Conservation (phyloP, 1,139 yeast species). For the Yamadazyma atmosphaerica region DNA sequence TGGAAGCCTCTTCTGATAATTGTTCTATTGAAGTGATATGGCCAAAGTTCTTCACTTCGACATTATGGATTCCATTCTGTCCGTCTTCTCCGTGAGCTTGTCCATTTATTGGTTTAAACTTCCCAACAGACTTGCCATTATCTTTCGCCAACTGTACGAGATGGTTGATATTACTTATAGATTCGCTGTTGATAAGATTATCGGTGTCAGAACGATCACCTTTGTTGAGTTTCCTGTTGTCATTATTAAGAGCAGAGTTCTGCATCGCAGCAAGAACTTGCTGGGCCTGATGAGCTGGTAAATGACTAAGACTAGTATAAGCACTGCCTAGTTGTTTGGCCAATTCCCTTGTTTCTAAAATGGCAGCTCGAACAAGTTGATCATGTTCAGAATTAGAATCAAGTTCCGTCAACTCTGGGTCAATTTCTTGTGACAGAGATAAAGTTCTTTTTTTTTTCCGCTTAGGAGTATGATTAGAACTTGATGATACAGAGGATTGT, state of each 20-base stretch:
- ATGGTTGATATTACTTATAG: conserved; percentile 9
- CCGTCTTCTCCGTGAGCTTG: neutral
- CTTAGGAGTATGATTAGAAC: conserved; percentile 4
- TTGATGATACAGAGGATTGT: conserved; percentile 5
- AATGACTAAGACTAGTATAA: conserved; percentile 11
- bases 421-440: conserved; percentile 37
- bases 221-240: neutral
- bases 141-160: conserved; percentile 11
- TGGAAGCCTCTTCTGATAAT: conserved; percentile 38
- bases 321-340: conserved; percentile 37
- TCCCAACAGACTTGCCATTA: conserved; percentile 4
- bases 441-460: conserved; percentile 17
- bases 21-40: conserved; percentile 32
- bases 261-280: conserved; percentile 21
- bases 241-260: conserved; percentile 4
- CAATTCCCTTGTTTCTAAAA: conserved; percentile 62
- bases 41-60: conserved; percentile 22
- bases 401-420: conserved; percentile 58
- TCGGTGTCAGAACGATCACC: neutral
- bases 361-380: conserved; percentile 65
- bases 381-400: conserved; percentile 54
- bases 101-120: conserved; percentile 2
- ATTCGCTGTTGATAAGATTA: neutral
- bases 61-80: neutral
- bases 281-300: conserved; percentile 29